These are phyloP conservation scores for Gomphus sp. DNA, from an alignment of 1,284 basidiomycete species.

Conservation along the genomic window DNA sequence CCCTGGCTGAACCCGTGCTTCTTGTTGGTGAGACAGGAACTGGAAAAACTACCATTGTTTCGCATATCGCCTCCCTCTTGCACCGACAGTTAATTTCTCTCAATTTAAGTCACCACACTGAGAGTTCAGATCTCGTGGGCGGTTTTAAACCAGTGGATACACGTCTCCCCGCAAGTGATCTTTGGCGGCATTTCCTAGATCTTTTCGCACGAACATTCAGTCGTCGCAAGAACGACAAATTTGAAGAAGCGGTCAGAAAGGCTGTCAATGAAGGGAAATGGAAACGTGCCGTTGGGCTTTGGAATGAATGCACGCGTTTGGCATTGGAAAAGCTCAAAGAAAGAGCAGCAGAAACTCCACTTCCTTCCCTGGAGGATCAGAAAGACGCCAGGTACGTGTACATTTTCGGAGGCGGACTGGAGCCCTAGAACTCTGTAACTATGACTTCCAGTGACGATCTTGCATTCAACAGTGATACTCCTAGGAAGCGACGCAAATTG, in stretches of 20 bases:
- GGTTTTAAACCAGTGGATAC: slow-evolving; percentile 95
- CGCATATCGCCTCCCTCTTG: slow-evolving; percentile 79
- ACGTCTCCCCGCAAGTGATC: slow-evolving; percentile 61
- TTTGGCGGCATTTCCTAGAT: slow-evolving; percentile 75
- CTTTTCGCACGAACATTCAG: slow-evolving; percentile 89
- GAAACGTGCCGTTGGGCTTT: slow-evolving; percentile 77
- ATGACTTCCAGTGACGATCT: slow-evolving; percentile 15
- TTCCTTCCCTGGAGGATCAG: background rate
- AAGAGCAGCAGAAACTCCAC: slow-evolving; percentile 18
- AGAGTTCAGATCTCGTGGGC: slow-evolving; percentile 89
- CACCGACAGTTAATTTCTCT: slow-evolving; percentile 76
- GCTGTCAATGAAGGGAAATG: slow-evolving; percentile 81
- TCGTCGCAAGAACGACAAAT: slow-evolving; percentile 82
- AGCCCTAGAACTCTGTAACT: slow-evolving; percentile 10
- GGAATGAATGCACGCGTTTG: slow-evolving; percentile 71
- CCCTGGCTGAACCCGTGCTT: slow-evolving; percentile 77
- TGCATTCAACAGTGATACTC: slow-evolving; percentile 30
- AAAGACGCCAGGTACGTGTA: background rate
- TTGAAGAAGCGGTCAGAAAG: slow-evolving; percentile 77
- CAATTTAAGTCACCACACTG: slow-evolving; percentile 96
- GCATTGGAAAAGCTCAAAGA: slow-evolving; percentile 54
- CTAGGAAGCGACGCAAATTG: slow-evolving; percentile 71
- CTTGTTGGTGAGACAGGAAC: slow-evolving; percentile 98
- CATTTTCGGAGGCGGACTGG: background rate
- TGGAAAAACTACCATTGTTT: slow-evolving; percentile 92